Conservation (phyloP, 2,329 filamentous ascomycete genomes). For the Aspergillus flavus region DNA sequence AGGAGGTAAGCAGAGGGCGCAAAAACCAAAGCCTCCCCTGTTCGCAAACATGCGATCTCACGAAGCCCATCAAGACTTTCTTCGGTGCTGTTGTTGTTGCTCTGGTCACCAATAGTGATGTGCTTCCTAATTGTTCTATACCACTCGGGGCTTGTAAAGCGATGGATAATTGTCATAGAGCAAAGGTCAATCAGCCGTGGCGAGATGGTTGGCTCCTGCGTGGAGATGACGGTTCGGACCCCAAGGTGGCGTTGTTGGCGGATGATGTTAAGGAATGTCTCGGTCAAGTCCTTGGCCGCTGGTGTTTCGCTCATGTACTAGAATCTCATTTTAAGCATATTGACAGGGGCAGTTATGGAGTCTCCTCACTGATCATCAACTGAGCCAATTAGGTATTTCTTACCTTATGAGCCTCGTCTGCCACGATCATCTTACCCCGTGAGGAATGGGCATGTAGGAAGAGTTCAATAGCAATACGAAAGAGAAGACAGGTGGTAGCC, state of each 20-base stretch:
- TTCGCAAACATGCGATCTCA: slow-evolving; percentile 25
- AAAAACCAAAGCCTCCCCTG: slow-evolving; percentile 30
- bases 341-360: background rate
- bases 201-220: slow-evolving; percentile 73
- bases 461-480: slow-evolving; percentile 69
- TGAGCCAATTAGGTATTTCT: background rate
- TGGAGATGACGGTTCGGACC: slow-evolving; percentile 67
- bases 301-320: slow-evolving; percentile 22
- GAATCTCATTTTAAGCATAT: background rate
- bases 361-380: background rate
- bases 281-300: slow-evolving; percentile 50
- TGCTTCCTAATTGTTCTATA: slow-evolving; percentile 46
- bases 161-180: slow-evolving; percentile 68
- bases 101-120: slow-evolving; percentile 44
- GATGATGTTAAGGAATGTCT: slow-evolving; percentile 62
- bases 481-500: slow-evolving; percentile 69
- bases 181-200: slow-evolving; percentile 69
- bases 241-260: slow-evolving; percentile 70
- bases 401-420: slow-evolving; percentile 79
- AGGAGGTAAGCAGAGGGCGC: slow-evolving; percentile 26
- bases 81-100: background rate
- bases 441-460: slow-evolving; percentile 60
- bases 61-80: slow-evolving; percentile 16
- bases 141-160: slow-evolving; percentile 68
- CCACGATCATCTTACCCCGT: slow-evolving; percentile 63